phyloP scores from a whole-genome alignment of 1,139 yeast genomes.

The Suhomyces bribrorum region DNA sequence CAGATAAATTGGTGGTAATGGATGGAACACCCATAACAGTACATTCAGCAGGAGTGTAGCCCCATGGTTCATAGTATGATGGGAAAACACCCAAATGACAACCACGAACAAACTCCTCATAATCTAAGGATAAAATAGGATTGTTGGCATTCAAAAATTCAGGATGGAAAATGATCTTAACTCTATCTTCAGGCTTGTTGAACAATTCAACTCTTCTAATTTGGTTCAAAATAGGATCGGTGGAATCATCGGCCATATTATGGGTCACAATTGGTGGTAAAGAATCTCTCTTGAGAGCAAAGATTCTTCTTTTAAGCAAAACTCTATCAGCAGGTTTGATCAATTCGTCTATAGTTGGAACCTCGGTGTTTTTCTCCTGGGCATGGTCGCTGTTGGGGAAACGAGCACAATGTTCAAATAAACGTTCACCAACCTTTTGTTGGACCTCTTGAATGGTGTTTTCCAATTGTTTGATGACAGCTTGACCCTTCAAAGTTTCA shows the following conservation, averaged over 20 bases:
- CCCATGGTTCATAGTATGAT: conserved; percentile 99
- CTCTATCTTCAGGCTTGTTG: conserved; percentile 87
- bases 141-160: conserved; percentile 94
- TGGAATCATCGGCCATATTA: conserved; percentile 90
- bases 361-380: conserved; percentile 54
- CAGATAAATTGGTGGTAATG: conserved; percentile 94
- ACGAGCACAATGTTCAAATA: conserved; percentile 89
- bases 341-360: conserved; percentile 72
- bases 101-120: conserved; percentile 97
- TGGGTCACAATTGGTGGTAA: conserved; percentile 98
- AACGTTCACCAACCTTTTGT: conserved; percentile 79
- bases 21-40: conserved; percentile 99
- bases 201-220: conserved; percentile 89
- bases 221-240: conserved; percentile 89
- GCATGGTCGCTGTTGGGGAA: conserved; percentile 65
- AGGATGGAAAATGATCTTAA: conserved; percentile 95
- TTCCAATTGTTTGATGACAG: conserved; percentile 89
- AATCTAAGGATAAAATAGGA: conserved; percentile 89
- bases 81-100: conserved; percentile 99
- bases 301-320: conserved; percentile 85
- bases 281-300: conserved; percentile 84
- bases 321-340: conserved; percentile 89
- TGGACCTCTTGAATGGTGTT: conserved; percentile 89
- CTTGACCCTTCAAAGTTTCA: conserved; percentile 94
- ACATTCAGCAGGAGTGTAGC: conserved; percentile 98